phyloP scores from a whole-genome alignment of 208 protist species.

The Trypanosoma brucei region DNA sequence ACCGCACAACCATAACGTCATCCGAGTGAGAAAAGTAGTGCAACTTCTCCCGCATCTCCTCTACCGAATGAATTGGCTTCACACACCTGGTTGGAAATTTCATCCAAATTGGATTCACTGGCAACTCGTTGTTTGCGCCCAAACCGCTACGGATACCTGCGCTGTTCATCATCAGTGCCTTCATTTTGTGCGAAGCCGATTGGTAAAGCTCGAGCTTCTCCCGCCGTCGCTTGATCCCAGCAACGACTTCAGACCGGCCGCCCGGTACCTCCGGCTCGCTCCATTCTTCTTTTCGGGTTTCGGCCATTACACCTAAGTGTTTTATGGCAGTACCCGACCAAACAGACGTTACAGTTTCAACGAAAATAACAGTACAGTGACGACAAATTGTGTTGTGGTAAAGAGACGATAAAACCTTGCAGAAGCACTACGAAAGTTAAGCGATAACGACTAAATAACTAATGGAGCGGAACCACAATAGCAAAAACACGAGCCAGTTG shows the following conservation, averaged over 20 bases:
- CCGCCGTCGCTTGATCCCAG: slow-evolving; percentile 36
- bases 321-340: background rate
- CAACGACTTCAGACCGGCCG: slow-evolving; percentile 27
- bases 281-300: background rate
- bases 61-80: slow-evolving; percentile 47
- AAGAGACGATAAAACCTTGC: too few relatives aligned
- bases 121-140: slow-evolving; percentile 35
- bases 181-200: slow-evolving; percentile 79
- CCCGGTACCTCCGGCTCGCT: background rate
- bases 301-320: too few relatives aligned
- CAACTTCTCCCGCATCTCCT: slow-evolving; percentile 71
- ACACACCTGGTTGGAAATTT: slow-evolving; percentile 72
- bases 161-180: slow-evolving; percentile 77
- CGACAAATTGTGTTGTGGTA: too few relatives aligned
- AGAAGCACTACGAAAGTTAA: too few relatives aligned
- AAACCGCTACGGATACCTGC: slow-evolving; percentile 56
- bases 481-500: too few relatives aligned
- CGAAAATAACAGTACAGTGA: too few relatives aligned
- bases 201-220: slow-evolving; percentile 73
- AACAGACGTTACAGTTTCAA: too few relatives aligned
- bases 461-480: too few relatives aligned
- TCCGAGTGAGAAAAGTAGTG: slow-evolving; percentile 71
- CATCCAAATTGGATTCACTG: slow-evolving; percentile 66
- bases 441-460: too few relatives aligned
- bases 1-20: slow-evolving; percentile 82